Evolutionary conservation across 2,329 filamentous ascomycete genomes (phyloP), one percentile per base, ranked within the genome.

Genomic region (Pleurostoma richardsiae): DNA sequence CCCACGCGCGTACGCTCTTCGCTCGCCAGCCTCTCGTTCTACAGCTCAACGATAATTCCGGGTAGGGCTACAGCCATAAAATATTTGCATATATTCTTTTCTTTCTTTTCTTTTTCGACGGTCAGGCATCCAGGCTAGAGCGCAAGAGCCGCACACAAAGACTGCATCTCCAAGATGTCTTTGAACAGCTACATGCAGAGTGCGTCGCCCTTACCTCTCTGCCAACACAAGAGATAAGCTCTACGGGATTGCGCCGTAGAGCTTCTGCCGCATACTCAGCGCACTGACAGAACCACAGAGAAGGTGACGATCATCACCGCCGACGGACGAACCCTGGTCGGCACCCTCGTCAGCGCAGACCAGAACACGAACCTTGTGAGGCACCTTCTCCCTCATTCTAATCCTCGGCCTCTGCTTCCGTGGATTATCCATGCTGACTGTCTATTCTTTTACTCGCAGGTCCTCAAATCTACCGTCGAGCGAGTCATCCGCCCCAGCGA

Each of bases 281-380:
- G 26, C 31, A 11, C 26, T 31, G 6, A 40, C 19, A 31, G 29
- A 39, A 27, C 29, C 29, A 30, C 29, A 96, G 94, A 96, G 70
- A 95, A 90, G 68, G 89, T 97, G 57, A 78, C 91, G 49, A 86
- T 97, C 60, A 80, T 97, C 53, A 97, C 94, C 29, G 86, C 89
- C 56, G 94, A 97, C 69, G 94, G 92, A 44, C 85, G 92, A 58
- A 95, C 89, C 41, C 72, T 92, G 27, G 79, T 89, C 51, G 94
- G 94, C 49, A 91, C 78, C 3, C 82, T 99, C 45, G 75, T 92
- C 42, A 89, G 88, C 40, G 90, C 86, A 63, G 94, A 99, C 67
- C 85, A 96, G 68, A 83, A 86, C 59, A 97, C 94, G 55, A 99
- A 99, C 68, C 73, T 99, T 52, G 82, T 84, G 68, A 51, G 70